Evolutionary conservation across 495 filamentous ascomycete genomes (phyloP).

Genomic region (Thermochaetoides thermophila): DNA sequence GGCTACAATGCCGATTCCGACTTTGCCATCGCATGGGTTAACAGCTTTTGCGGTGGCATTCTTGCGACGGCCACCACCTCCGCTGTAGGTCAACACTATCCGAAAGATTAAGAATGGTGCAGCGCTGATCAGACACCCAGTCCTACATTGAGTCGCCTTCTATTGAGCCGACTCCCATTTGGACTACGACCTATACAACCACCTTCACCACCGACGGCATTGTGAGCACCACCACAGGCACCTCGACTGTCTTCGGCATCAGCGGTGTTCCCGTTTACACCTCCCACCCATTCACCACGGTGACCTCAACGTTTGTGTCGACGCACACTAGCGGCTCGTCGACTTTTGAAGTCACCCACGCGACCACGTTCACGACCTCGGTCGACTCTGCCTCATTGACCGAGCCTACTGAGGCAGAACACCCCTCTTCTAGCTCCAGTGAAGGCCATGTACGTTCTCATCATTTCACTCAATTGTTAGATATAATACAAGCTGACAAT

Average conservation of each 20-base stretch:
- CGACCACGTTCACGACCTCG: conserved; percentile 9
- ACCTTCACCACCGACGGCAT: conserved; percentile 14
- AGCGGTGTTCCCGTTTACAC: conserved; percentile 9
- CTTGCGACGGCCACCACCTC: conserved; percentile 7
- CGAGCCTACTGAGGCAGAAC: conserved; percentile 5
- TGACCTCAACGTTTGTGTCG: conserved; percentile 6
- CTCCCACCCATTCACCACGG: conserved; percentile 1
- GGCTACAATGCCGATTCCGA: conserved; percentile 16
- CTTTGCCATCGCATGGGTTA: conserved; percentile 20
- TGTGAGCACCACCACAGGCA: conserved; percentile 17
- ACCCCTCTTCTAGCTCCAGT: conserved; percentile 7
- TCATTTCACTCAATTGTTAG: not conserved
- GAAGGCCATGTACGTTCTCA: conserved; percentile 4
- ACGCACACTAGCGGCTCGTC: conserved; percentile 3
- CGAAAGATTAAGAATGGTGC: not conserved
- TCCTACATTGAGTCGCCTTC: not conserved
- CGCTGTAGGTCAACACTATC: conserved; percentile 2
- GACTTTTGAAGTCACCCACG: conserved; percentile 2
- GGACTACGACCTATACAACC: conserved; percentile 6
- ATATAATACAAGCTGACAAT: not conserved
- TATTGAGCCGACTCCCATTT: not conserved
- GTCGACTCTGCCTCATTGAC: conserved; percentile 3
- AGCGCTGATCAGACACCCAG: not conserved
- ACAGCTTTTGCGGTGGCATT: conserved; percentile 22
- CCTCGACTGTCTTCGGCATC: conserved; percentile 19